Evolutionary conservation across 768 basidiomycete genomes (phyloP).

Genomic region (Trametopsis cervina): DNA sequence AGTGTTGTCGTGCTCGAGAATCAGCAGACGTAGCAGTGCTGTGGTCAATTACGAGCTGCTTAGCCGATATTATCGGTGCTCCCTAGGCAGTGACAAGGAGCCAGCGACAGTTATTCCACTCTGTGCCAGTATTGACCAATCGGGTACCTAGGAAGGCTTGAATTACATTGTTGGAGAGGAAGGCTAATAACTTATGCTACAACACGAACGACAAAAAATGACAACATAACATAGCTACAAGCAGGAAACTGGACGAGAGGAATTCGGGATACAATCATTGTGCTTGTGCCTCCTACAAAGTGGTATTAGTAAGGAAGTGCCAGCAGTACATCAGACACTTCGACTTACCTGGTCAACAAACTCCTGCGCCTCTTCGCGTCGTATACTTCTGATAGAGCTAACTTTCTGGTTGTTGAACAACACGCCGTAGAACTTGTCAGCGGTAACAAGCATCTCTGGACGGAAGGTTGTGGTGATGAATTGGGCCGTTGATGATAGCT

Average conservation of each 20-base stretch:
- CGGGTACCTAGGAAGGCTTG: too few relatives aligned
- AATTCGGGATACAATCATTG: slow-evolving; percentile 28
- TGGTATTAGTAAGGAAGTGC: neutral
- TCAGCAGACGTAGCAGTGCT: too few relatives aligned
- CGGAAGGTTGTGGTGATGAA: slow-evolving; percentile 99
- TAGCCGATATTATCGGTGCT: too few relatives aligned
- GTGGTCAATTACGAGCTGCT: too few relatives aligned
- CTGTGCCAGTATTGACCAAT: too few relatives aligned
- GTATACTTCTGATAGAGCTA: slow-evolving; percentile 81
- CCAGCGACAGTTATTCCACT: too few relatives aligned
- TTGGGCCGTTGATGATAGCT: slow-evolving; percentile 79
- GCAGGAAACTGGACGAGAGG: neutral
- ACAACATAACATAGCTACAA: neutral
- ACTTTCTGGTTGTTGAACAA: slow-evolving; percentile 95
- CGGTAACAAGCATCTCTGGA: slow-evolving; percentile 92
- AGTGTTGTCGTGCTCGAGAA: too few relatives aligned
- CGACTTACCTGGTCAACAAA: slow-evolving; percentile 83
- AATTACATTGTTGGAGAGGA: too few relatives aligned
- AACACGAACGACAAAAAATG: neutral
- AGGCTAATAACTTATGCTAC: too few relatives aligned
- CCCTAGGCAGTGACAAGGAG: too few relatives aligned
- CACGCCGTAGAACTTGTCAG: slow-evolving; percentile 97
- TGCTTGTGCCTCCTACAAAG: slow-evolving; percentile 39
- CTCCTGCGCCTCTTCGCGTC: slow-evolving; percentile 84
- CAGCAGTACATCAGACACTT: neutral